Conservation (phyloP, 441 rosid genomes). For the Erodium moschatum region DNA sequence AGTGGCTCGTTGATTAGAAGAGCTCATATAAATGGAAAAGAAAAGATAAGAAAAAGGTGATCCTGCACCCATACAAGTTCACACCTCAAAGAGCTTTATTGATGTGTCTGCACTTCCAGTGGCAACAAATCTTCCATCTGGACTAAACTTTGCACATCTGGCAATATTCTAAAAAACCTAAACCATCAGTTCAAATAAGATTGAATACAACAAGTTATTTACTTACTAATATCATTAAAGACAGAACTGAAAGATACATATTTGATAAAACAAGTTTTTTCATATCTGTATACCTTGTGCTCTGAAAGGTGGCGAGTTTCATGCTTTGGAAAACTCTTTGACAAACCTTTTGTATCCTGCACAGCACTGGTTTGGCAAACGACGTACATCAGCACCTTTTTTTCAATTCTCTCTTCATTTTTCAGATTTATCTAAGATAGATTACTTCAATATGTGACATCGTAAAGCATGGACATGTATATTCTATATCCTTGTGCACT, state of each 20-base stretch:
- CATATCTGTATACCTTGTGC: slow-evolving; percentile 49
- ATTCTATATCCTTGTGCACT: not conserved
- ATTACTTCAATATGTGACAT: not conserved
- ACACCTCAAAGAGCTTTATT: slow-evolving; percentile 78
- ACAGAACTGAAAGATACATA: not conserved
- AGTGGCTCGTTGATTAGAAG: not conserved
- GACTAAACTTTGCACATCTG: slow-evolving; percentile 81
- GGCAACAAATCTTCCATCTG: slow-evolving; percentile 73
- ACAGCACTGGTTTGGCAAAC: slow-evolving; percentile 33
- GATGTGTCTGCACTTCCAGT: slow-evolving; percentile 89
- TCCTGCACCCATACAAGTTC: not conserved
- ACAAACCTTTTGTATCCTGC: slow-evolving; percentile 40
- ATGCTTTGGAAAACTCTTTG: slow-evolving; percentile 49
- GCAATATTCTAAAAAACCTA: slow-evolving; percentile 53
- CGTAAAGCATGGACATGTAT: not conserved
- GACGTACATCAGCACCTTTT: slow-evolving; percentile 9
- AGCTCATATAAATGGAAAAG: not conserved
- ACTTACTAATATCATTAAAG: not conserved
- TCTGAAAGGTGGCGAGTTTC: slow-evolving; percentile 60
- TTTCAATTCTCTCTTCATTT: too few species aligned
- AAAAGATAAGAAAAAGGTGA: slow-evolving; percentile 9
- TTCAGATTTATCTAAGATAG: too few species aligned
- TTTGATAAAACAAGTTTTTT: not conserved
- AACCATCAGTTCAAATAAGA: slow-evolving; percentile 25
- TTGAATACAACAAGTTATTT: not conserved